Evolutionary conservation across 163 green algal genomes (phyloP), one percentile per base, ranked within the genome.

Genomic region (Chlorella variabilis): DNA sequence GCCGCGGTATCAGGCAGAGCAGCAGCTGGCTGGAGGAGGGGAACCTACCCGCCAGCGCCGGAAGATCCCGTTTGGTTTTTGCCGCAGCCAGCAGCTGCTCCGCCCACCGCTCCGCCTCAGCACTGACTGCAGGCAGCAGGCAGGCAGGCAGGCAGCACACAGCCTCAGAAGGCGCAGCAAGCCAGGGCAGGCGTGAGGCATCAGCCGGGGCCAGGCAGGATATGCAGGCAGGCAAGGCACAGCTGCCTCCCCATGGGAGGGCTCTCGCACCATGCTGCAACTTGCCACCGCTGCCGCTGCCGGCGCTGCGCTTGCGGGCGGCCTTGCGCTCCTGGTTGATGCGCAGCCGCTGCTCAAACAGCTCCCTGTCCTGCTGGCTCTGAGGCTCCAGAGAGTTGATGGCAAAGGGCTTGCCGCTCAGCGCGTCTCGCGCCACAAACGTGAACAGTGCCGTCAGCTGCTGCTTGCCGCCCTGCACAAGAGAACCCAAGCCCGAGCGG

Each of bases 381-480:
- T 83, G 21, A 15, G 87, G 88, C 33, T 66, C n/a, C 68, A 97
- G 58, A 15, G 80, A 86, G 39, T 91, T 92, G 59, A 97, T 84
- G 11, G 81, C 81, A 11, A 84, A 78, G 18, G 88, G 69, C 61
- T 85, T 86, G 59, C 77, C 74, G 4, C 84, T 95, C 21, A 76
- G 48, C 1, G 86, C 71, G 69, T 97, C 89, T 1, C 95, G 80
- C 18, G 91, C 89, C 38, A 97, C 94, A 84, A 97, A 97, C 0
- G 91, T 95, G 82, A 96, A 96, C 29, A 92, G 62, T 0, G 92
- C 90, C 7, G 86, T 84, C 45, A 94, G 80, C 45, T 84, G 67
- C 8, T 63, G 67, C n/a, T 70, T 23, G 45, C 75, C 78, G 4
- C 81, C 76, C 85, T 91, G 78, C 49, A 74, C n/a, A n/a, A n/a